Evolutionary conservation across 495 filamentous ascomycete genomes (phyloP).

Genomic region (Penicillium subrubescens): DNA sequence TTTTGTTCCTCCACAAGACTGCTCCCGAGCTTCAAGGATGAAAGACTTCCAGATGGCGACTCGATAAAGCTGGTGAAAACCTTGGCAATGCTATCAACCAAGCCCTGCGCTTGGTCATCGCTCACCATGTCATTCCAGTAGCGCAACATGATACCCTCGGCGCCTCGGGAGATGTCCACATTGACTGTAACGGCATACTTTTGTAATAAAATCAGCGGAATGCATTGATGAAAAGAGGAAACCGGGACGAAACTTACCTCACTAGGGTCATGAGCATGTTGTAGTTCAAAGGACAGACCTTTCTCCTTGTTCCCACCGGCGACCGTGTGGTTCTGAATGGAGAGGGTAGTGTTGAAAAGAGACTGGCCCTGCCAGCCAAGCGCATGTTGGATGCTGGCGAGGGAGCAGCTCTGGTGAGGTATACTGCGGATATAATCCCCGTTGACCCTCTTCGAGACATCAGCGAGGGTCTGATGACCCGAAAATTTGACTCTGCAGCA

Average conservation of each 20-base stretch:
- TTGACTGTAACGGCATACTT: constrained; percentile 54
- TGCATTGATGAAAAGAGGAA: neutral
- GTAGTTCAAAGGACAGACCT: constrained; percentile 41
- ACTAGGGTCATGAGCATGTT: constrained; percentile 49
- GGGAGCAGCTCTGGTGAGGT: constrained; percentile 53
- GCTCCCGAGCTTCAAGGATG: constrained; percentile 23
- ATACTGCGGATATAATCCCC: constrained; percentile 51
- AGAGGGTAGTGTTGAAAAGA: constrained; percentile 61
- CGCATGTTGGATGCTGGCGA: constrained; percentile 58
- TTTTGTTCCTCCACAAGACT: constrained; percentile 3
- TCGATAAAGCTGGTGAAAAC: constrained; percentile 42
- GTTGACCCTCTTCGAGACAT: constrained; percentile 49
- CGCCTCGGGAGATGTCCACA: constrained; percentile 44
- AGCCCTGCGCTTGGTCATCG: constrained; percentile 36
- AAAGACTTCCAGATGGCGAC: constrained; percentile 23
- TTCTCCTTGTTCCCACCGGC: constrained; percentile 37
- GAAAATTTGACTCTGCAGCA: constrained; percentile 53
- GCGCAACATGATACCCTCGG: constrained; percentile 49
- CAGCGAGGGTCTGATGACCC: constrained; percentile 34
- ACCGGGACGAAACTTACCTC: constrained; percentile 37
- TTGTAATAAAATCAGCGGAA: neutral
- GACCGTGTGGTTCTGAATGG: constrained; percentile 50
- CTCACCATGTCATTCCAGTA: constrained; percentile 52
- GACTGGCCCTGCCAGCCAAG: constrained; percentile 51
- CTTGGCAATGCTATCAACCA: constrained; percentile 37